Conservation (phyloP, 2,329 filamentous ascomycete species). For the Ophiocordyceps camponoti-rufipedis region DNA sequence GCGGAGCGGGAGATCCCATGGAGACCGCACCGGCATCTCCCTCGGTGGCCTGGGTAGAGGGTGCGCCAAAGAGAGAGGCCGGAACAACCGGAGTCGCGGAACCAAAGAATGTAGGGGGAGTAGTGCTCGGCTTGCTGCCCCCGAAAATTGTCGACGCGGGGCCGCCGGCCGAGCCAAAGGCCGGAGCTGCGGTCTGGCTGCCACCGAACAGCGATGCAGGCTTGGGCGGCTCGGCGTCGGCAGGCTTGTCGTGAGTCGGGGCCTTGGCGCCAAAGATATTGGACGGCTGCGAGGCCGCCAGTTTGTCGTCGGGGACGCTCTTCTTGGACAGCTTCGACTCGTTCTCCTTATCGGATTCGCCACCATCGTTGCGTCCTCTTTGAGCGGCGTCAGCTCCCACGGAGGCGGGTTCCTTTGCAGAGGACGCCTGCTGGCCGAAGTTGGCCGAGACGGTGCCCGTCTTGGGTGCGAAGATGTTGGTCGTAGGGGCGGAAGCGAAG, state of each 20-base stretch:
- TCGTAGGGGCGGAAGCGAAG: slow-evolving; percentile 10
- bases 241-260: slow-evolving; percentile 5
- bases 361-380: slow-evolving; percentile 14
- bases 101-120: slow-evolving; percentile 7
- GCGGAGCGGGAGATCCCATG: slow-evolving; percentile 4
- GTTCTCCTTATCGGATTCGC: slow-evolving; percentile 27
- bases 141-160: background rate
- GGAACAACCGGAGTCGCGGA: slow-evolving; percentile 7
- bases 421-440: slow-evolving; percentile 15
- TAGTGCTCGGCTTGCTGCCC: background rate
- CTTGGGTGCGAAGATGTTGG: slow-evolving; percentile 19
- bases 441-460: slow-evolving; percentile 14
- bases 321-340: slow-evolving; percentile 18
- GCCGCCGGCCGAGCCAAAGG: background rate
- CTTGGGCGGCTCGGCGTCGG: slow-evolving; percentile 10
- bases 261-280: slow-evolving; percentile 15
- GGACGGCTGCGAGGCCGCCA: slow-evolving; percentile 11
- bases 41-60: slow-evolving; percentile 4
- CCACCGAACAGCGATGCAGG: slow-evolving; percentile 8
- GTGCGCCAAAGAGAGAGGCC: slow-evolving; percentile 19
- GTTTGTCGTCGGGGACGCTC: slow-evolving; percentile 13
- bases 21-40: slow-evolving; percentile 5
- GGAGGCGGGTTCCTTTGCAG: slow-evolving; percentile 10
- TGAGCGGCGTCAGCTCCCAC: slow-evolving; percentile 6
- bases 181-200: background rate